phyloP scores from a whole-genome alignment of 2,329 filamentous ascomycete species.

The Xylariaceae sp. region DNA sequence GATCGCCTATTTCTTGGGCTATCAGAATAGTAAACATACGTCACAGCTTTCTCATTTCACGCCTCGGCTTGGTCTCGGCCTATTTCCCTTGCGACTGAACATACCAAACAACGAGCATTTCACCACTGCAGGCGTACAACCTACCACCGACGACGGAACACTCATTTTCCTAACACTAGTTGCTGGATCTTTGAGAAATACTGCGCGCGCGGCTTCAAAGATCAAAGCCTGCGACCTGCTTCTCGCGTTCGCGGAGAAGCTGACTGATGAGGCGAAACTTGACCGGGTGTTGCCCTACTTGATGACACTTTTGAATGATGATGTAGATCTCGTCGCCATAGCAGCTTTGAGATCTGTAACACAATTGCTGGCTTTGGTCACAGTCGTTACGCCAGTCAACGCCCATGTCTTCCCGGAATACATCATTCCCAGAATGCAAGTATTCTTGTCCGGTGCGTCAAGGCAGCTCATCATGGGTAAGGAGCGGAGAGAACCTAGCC shows the following conservation, averaged over 20 bases:
- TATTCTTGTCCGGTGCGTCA: constrained; percentile 41
- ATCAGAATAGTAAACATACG: constrained; percentile 47
- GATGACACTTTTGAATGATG: constrained; percentile 76
- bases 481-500: constrained; percentile 48
- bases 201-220: constrained; percentile 80
- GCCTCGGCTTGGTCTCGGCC: constrained; percentile 49
- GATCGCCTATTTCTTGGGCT: constrained; percentile 89
- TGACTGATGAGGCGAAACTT: constrained; percentile 93
- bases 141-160: constrained; percentile 77
- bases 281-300: constrained; percentile 91
- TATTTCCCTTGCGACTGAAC: constrained; percentile 80
- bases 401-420: constrained; percentile 67
- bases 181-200: constrained; percentile 83
- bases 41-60: constrained; percentile 30
- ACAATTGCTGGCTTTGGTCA: constrained; percentile 81
- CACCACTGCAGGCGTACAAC: constrained; percentile 55
- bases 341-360: constrained; percentile 83
- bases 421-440: constrained; percentile 60
- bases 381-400: constrained; percentile 77
- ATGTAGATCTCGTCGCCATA: constrained; percentile 77
- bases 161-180: constrained; percentile 88
- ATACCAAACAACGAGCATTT: constrained; percentile 80
- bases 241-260: constrained; percentile 81
- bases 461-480: constrained; percentile 29
- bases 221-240: constrained; percentile 87